phyloP scores from a whole-genome alignment of 768 basidiomycete genomes.

The Glaciozyma antarctica region DNA sequence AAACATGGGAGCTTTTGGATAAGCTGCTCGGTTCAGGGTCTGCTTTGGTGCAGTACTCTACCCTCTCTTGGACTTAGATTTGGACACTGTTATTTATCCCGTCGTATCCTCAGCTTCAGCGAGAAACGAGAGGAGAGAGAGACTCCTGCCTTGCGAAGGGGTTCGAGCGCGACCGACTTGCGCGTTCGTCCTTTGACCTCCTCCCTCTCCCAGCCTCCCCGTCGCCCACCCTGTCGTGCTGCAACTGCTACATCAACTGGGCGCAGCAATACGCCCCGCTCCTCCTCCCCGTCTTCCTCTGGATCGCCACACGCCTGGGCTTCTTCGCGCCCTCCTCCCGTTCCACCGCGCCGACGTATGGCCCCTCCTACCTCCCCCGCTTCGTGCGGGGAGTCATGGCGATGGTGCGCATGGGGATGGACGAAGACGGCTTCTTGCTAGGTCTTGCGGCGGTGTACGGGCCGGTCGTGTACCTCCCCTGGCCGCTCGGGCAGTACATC shows the following conservation, averaged over 20 bases:
- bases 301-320: background rate
- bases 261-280: slow-evolving; percentile 2
- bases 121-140: too few relatives aligned
- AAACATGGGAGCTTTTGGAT: too few relatives aligned
- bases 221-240: slow-evolving; percentile 5
- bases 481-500: slow-evolving; percentile 25
- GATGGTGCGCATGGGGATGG: slow-evolving; percentile 14
- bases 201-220: too few relatives aligned
- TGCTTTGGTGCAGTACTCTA: too few relatives aligned
- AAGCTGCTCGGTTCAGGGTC: too few relatives aligned
- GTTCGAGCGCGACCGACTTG: too few relatives aligned
- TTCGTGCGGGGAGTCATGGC: slow-evolving; percentile 25
- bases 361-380: background rate
- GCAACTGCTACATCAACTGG: slow-evolving; percentile 17
- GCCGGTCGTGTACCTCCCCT: slow-evolving; percentile 16
- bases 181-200: too few relatives aligned
- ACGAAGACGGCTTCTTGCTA: slow-evolving; percentile 25
- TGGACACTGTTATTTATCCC: too few relatives aligned
- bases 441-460: slow-evolving; percentile 7
- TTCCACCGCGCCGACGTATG: background rate
- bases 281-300: background rate
- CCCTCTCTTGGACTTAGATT: too few relatives aligned
- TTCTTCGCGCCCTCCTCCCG: background rate
- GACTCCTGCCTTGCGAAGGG: too few relatives aligned
- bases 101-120: too few relatives aligned